Base-by-base conservation (phyloP, 164 flowering plant species). In the Stephania japonica region DNA sequence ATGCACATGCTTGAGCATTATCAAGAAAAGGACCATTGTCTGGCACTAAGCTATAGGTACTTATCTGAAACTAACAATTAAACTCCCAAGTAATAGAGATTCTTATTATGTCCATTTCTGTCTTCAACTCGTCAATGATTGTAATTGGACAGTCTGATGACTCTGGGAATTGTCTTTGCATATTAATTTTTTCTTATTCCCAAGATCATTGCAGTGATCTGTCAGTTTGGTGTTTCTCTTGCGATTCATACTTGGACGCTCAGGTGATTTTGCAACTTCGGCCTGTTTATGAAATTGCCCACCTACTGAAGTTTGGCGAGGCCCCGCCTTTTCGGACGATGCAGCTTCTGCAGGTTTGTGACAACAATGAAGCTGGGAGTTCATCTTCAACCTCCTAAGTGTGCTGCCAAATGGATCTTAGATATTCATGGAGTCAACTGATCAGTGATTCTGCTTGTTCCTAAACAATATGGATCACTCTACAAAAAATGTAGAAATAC, bases 201-300 rank as follows among this genome's bases (percentile, higher is more conserved):
- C 10, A 47, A 42, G 63, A 26, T 71, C 44, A 68, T 73, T 73
- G 42, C 94, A 94, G 97, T 83, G 97, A 94, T 81, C 79, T 94
- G 74, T 94, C 97, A 13, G 94, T 91, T 67, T 94, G 98, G 98
- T 94, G 97, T 70, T 94, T 88, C 80, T 76, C 84, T 9, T 94
- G 98, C 42, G 90, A 92, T 73, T 86, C 97, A 24, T 94, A 94
- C 81, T 77, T 92, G 19, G 96, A 94, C 78, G 97, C 91, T 64
- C 92, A 88, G 75, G 86, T 85, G 75, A 91, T 92, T 42, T 61
- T 19, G 49, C 88, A 87, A 70, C 78, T 92, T 72, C 87, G 85
- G 23, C 83, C 88, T 24, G 91, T 83, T 42, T 78, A 89, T 76
- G 91, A 88, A 79, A 86, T 87, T 78, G 92, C 89, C 4, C 85